Percentiles rank a stretch among this genome's conserved stretches.
phyloP scores from a whole-genome alignment of 148 eudicot genomes.

The Mesembryanthemum crystallinum region DNA sequence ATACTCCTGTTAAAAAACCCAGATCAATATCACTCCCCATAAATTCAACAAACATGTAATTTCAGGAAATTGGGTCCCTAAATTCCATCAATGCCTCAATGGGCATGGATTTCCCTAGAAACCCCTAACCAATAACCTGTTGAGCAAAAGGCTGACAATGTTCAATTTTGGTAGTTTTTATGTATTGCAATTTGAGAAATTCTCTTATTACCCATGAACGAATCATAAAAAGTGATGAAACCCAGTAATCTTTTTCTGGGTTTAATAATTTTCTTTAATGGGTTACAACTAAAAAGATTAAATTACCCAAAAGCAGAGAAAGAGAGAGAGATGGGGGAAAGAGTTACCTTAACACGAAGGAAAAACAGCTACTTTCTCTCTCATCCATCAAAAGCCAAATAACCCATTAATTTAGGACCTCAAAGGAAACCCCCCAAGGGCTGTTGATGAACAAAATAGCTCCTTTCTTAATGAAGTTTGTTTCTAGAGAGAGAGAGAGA shows the following conservation, averaged over 20 bases:
- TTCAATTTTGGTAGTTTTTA: neutral
- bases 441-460: neutral
- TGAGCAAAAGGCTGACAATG: neutral
- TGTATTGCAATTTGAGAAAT: neutral
- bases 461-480: constrained; percentile 17
- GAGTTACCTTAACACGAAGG: constrained; percentile 29
- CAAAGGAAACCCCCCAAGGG: neutral
- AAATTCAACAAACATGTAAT: neutral
- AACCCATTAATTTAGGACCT: constrained; percentile 16
- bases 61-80: neutral
- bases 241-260: neutral
- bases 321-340: constrained; percentile 1
- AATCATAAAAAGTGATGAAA: constrained; percentile 1
- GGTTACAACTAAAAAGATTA: constrained; percentile 10
- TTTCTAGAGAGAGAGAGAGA: neutral
- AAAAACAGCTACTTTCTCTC: constrained; percentile 31
- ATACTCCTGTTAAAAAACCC: neutral
- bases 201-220: neutral
- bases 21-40: neutral
- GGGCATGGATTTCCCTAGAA: neutral
- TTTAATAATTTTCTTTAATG: neutral
- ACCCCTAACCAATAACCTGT: constrained; percentile 14
- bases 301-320: constrained; percentile 1
- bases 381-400: constrained; percentile 16
- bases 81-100: neutral